A percentile compares a stretch with the other conserved stretches of the same genome.
Evolutionary conservation across 768 basidiomycete species (phyloP).

Genomic region (Favolaschia claudopus): DNA sequence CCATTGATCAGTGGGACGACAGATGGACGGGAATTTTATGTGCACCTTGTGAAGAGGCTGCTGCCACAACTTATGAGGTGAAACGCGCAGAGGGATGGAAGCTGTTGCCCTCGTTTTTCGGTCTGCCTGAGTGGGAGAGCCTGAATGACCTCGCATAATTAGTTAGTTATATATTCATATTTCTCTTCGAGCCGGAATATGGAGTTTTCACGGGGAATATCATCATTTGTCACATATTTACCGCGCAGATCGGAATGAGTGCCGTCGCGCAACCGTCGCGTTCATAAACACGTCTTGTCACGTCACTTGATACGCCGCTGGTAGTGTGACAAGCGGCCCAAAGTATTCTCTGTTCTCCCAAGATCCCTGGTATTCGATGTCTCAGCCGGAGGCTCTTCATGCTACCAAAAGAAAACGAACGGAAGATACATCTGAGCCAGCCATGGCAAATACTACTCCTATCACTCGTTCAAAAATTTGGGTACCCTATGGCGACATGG

Average conservation of each 20-base stretch:
- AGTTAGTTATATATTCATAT: background rate
- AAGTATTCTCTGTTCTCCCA: no score
- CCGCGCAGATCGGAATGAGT: no score
- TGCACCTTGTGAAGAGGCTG: background rate
- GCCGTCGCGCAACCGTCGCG: no score
- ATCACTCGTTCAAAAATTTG: constrained; percentile 13
- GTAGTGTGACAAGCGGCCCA: no score
- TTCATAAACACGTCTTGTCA: no score
- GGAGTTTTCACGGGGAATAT: no score
- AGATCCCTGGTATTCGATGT: no score
- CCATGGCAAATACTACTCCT: background rate
- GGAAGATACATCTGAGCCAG: background rate
- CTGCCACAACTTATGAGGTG: background rate
- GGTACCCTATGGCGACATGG: constrained; percentile 3
- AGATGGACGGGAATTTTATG: background rate
- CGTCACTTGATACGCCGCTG: no score
- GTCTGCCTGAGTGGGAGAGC: constrained; percentile 8
- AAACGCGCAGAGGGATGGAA: background rate
- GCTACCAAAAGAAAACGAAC: background rate
- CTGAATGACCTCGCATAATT: no score
- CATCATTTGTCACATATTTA: no score
- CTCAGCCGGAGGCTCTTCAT: no score
- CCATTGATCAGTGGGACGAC: constrained; percentile 11
- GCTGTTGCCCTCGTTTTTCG: constrained; percentile 9
- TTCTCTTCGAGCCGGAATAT: background rate